Conservation (phyloP, 31 red algal genomes). For the Endocladia muricata region DNA sequence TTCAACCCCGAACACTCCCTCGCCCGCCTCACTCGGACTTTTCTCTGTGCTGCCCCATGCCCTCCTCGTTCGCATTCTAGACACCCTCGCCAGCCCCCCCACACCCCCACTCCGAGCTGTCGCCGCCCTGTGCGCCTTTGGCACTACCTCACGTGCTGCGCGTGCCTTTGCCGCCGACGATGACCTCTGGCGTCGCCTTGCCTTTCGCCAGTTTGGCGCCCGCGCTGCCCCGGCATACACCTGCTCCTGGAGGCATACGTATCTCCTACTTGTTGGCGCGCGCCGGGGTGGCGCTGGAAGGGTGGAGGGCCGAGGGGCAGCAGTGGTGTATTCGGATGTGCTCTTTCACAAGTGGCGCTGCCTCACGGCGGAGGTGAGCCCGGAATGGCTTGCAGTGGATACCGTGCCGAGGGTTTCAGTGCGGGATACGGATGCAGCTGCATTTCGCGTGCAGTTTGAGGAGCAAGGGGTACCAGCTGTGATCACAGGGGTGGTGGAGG, state of each 20-base stretch:
- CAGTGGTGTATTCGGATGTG: constrained; percentile 67
- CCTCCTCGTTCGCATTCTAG: constrained; percentile 30
- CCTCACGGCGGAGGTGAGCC: neutral
- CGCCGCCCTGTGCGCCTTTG: neutral
- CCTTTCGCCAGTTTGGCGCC: neutral
- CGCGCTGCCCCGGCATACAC: neutral
- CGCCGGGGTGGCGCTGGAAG: neutral
- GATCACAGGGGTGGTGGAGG: constrained; percentile 7
- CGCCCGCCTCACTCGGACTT: too few species aligned
- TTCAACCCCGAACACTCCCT: too few species aligned
- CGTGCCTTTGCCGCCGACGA: constrained; percentile 21
- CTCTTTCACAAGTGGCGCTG: constrained; percentile 46
- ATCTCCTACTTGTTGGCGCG: neutral
- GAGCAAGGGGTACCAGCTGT: constrained; percentile 28
- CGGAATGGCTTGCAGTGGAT: constrained; percentile 31
- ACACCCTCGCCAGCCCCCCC: neutral
- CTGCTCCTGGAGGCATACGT: neutral
- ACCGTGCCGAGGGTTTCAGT: constrained; percentile 32
- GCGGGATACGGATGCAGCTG: neutral
- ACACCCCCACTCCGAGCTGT: neutral
- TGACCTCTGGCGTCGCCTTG: constrained; percentile 39
- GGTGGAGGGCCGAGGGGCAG: neutral
- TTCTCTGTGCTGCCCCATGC: constrained; percentile 9
- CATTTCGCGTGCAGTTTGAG: constrained; percentile 37
- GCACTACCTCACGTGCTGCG: neutral